A percentile compares a stretch with the other conserved stretches of the same genome.
Conservation (phyloP, 2,329 filamentous ascomycete genomes). For the Anisogramma anomala region DNA sequence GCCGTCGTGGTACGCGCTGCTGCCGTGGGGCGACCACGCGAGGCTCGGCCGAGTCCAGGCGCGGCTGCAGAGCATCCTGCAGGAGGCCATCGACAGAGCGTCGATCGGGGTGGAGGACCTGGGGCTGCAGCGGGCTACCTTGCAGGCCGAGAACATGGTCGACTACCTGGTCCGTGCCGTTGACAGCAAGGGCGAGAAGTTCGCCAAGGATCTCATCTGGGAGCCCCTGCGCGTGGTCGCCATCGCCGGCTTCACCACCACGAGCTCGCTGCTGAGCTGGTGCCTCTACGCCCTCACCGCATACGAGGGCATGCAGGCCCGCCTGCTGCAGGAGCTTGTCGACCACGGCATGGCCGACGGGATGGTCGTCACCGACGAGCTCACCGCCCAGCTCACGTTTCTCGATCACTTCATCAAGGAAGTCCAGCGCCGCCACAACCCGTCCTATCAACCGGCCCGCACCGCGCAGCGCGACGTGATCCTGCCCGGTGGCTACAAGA, state of each 20-base stretch:
- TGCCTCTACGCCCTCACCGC: slow-evolving; percentile 40
- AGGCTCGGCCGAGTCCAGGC: slow-evolving; percentile 25
- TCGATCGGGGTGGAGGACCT: slow-evolving; percentile 29
- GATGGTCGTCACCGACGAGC: slow-evolving; percentile 34
- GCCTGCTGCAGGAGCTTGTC: slow-evolving; percentile 45
- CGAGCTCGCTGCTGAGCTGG: slow-evolving; percentile 47
- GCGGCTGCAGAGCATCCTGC: slow-evolving; percentile 26
- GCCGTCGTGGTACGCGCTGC: slow-evolving; percentile 42
- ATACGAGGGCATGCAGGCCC: slow-evolving; percentile 45
- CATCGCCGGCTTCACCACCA: slow-evolving; percentile 50
- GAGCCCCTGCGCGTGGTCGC: slow-evolving; percentile 37
- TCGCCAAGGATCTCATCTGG: slow-evolving; percentile 33
- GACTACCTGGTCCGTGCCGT: slow-evolving; percentile 43
- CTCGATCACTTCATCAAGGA: slow-evolving; percentile 51
- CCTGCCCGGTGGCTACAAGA: slow-evolving; percentile 45
- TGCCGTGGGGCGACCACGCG: slow-evolving; percentile 48
- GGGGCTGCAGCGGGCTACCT: slow-evolving; percentile 35
- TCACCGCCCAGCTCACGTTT: slow-evolving; percentile 36
- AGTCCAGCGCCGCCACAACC: slow-evolving; percentile 47
- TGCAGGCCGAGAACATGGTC: slow-evolving; percentile 33
- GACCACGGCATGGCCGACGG: slow-evolving; percentile 34
- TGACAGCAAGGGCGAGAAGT: slow-evolving; percentile 42
- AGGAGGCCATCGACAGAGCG: slow-evolving; percentile 28
- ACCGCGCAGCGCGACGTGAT: slow-evolving; percentile 44
- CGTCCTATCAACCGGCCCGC: slow-evolving; percentile 48